Conservation (phyloP, 73 alveolate genomes). For the Paramecium primaurelia region DNA sequence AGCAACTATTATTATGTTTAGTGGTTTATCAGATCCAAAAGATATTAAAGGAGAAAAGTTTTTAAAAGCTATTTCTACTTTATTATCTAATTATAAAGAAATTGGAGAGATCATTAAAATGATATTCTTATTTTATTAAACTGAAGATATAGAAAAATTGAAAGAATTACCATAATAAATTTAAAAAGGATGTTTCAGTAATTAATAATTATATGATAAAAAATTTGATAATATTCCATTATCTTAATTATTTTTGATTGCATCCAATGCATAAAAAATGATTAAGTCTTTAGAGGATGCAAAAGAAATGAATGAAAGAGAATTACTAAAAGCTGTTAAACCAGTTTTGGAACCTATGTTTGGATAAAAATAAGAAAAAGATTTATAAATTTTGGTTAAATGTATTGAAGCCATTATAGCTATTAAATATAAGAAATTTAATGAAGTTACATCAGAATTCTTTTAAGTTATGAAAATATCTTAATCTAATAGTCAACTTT, state of each 20-base stretch:
- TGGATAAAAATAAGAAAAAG: not conserved
- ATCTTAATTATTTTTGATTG: not conserved
- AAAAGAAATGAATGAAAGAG: not conserved
- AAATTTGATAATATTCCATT: not conserved
- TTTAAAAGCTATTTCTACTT: not conserved
- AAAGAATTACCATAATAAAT: not conserved
- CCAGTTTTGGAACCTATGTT: not conserved
- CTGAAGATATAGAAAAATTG: not conserved
- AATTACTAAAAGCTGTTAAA: not conserved
- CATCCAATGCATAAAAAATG: not conserved
- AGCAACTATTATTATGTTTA: not conserved
- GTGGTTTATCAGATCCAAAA: not conserved
- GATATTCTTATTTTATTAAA: not conserved
- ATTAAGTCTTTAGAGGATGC: not conserved
- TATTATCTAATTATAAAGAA: not conserved
- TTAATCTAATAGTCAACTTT: not conserved
- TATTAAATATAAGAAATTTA: not conserved
- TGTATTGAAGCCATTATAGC: not conserved
- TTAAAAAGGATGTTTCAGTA: not conserved
- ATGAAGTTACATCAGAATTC: not conserved
- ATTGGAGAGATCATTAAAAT: not conserved
- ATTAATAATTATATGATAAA: not conserved
- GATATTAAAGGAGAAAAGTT: not conserved
- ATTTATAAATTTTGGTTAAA: not conserved
- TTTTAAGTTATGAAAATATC: slow-evolving; percentile 12